These are phyloP conservation scores for Neurospora hispaniola DNA, from an alignment of 495 filamentous ascomycete genomes.

Conservation along the genomic window DNA sequence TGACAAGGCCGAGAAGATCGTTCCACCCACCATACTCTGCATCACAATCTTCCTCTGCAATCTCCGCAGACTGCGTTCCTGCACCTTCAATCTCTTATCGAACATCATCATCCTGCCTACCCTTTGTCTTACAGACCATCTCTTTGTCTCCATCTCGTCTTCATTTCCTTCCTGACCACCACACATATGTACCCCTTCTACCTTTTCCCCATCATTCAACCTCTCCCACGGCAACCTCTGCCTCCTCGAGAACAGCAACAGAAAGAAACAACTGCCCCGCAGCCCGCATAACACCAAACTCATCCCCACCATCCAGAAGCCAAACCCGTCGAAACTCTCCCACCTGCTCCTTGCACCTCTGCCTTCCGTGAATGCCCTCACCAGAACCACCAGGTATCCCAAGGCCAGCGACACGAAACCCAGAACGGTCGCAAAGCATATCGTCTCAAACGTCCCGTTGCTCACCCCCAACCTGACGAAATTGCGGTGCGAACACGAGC, in stretches of 20 bases:
- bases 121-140: slow-evolving; percentile 6
- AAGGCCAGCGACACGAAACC: slow-evolving; percentile 21
- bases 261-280: slow-evolving; percentile 31
- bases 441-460: slow-evolving; percentile 34
- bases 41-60: slow-evolving; percentile 31
- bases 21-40: slow-evolving; percentile 29
- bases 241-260: slow-evolving; percentile 29
- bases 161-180: background rate
- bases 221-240: slow-evolving; percentile 33
- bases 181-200: background rate
- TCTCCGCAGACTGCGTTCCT: slow-evolving; percentile 26
- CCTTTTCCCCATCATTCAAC: slow-evolving; percentile 20
- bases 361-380: slow-evolving; percentile 22
- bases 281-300: slow-evolving; percentile 26
- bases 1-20: slow-evolving; percentile 24
- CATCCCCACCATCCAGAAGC: slow-evolving; percentile 30
- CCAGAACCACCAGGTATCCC: slow-evolving; percentile 25
- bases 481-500: slow-evolving; percentile 41
- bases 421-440: slow-evolving; percentile 30
- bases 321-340: slow-evolving; percentile 28
- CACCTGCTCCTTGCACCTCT: slow-evolving; percentile 24
- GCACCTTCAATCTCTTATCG: slow-evolving; percentile 30
- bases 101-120: slow-evolving; percentile 29
- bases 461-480: slow-evolving; percentile 36
- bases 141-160: background rate